Evolutionary conservation across 73 alveolate genomes (phyloP).

Genomic region (Paramecium pentaurelia): DNA sequence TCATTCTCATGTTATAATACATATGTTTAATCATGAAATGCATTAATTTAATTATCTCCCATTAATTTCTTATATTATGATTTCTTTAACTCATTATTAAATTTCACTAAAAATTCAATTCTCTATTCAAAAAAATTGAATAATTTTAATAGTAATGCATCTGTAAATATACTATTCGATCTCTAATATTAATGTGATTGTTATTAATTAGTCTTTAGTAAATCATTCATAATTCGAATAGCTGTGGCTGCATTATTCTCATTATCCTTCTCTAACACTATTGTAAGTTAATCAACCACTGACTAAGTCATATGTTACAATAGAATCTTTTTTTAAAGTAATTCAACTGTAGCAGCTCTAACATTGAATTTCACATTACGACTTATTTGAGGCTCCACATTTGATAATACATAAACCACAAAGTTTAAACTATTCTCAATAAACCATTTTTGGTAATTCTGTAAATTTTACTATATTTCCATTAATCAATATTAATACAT

Average conservation of each 20-base stretch:
- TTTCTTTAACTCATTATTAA: not conserved
- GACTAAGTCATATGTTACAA: not conserved
- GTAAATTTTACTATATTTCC: not conserved
- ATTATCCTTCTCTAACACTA: constrained; percentile 20
- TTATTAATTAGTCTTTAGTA: not conserved
- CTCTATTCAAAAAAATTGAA: not conserved
- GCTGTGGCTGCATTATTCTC: constrained; percentile 3
- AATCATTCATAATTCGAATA: not conserved
- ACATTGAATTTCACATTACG: not conserved
- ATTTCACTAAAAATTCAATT: not conserved
- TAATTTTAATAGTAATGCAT: not conserved
- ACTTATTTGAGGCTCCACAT: not conserved
- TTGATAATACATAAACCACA: not conserved
- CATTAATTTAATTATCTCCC: not conserved
- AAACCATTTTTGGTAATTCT: not conserved
- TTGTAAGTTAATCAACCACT: not conserved
- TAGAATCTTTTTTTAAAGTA: not conserved
- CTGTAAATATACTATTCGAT: not conserved
- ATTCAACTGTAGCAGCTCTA: not conserved
- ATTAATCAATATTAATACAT: not conserved
- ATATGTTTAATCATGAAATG: not conserved
- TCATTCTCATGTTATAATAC: not conserved
- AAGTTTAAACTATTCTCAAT: not conserved
- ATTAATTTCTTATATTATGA: not conserved
- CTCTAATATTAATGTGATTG: not conserved